A percentile compares a stretch with the other conserved stretches of the same genome.
Conservation (phyloP, 1,284 basidiomycete genomes). For the Irpex lacteus region DNA sequence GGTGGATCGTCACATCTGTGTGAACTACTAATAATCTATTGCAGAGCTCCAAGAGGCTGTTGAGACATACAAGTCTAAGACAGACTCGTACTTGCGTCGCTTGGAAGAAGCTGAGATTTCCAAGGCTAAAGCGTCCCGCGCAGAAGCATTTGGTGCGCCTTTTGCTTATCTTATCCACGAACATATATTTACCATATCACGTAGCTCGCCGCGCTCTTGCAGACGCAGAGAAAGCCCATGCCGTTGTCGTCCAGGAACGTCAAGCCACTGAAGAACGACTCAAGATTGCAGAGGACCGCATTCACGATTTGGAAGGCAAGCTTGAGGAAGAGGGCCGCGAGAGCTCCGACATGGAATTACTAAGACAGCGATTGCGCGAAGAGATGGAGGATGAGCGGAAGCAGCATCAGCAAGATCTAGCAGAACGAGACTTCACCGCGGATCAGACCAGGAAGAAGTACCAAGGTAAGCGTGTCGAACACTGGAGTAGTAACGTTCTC, state of each 20-base stretch:
- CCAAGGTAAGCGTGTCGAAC: conserved; percentile 49
- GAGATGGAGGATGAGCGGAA: conserved; percentile 77
- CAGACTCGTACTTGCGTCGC: conserved; percentile 55
- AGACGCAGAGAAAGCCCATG: conserved; percentile 62
- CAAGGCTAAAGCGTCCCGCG: conserved; percentile 60
- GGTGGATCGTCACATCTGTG: conserved; percentile 6
- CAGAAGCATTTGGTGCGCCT: conserved; percentile 57
- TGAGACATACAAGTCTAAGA: conserved; percentile 65
- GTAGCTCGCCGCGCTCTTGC: conserved; percentile 58
- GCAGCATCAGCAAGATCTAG: conserved; percentile 72
- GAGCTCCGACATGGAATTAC: conserved; percentile 60
- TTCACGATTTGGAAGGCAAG: conserved; percentile 61
- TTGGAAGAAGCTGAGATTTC: conserved; percentile 72
- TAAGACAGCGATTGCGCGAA: conserved; percentile 64
- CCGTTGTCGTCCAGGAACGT: conserved; percentile 50
- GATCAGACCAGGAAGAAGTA: conserved; percentile 84
- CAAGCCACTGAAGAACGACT: conserved; percentile 53
- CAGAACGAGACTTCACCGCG: conserved; percentile 72
- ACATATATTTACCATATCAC: neutral
- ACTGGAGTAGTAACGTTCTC: neutral
- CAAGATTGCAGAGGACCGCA: conserved; percentile 48
- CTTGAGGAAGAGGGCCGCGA: conserved; percentile 69
- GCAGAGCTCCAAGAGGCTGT: conserved; percentile 62
- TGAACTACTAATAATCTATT: neutral
- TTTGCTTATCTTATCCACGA: neutral